These are phyloP conservation scores for Prillingera fragicola DNA, from an alignment of 1,284 basidiomycete genomes.

Conservation along the genomic window DNA sequence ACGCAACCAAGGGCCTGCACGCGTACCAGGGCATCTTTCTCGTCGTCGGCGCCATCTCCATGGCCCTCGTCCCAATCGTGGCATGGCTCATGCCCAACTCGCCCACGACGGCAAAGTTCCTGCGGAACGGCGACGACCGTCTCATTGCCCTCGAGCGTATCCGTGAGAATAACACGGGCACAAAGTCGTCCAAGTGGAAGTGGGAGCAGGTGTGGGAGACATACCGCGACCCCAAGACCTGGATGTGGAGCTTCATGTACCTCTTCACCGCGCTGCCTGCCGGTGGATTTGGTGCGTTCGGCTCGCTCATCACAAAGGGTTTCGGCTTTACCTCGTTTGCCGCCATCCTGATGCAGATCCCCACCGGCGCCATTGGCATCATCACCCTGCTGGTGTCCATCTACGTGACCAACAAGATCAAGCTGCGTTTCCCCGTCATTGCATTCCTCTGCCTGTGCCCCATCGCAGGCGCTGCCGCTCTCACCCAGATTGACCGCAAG, in stretches of 20 bases:
- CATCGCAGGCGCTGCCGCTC: conserved; percentile 38
- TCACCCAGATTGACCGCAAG: conserved; percentile 27
- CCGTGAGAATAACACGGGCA: conserved; percentile 47
- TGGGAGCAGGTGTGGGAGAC: conserved; percentile 46
- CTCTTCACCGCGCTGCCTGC: conserved; percentile 25
- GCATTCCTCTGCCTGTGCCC: conserved; percentile 40
- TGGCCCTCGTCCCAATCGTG: conserved; percentile 51
- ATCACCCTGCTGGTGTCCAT: conserved; percentile 49
- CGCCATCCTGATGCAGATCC: conserved; percentile 47
- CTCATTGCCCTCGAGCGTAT: conserved; percentile 46
- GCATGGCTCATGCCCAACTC: conserved; percentile 48
- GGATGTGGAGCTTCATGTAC: conserved; percentile 23
- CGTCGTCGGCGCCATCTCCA: conserved; percentile 52
- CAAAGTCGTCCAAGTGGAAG: conserved; percentile 42
- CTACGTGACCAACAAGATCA: conserved; percentile 51
- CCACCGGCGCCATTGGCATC: conserved; percentile 53
- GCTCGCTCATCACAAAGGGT: conserved; percentile 22
- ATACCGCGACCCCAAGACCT: conserved; percentile 42
- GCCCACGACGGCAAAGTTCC: conserved; percentile 42
- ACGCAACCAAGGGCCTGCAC: conserved; percentile 21
- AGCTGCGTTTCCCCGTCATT: conserved; percentile 54
- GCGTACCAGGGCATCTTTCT: conserved; percentile 51
- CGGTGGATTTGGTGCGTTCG: conserved; percentile 47
- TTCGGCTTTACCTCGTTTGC: conserved; percentile 45
- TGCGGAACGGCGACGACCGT: conserved; percentile 39